Conservation (phyloP, 306 rosid genomes). For the Phaseolus lunatus region DNA sequence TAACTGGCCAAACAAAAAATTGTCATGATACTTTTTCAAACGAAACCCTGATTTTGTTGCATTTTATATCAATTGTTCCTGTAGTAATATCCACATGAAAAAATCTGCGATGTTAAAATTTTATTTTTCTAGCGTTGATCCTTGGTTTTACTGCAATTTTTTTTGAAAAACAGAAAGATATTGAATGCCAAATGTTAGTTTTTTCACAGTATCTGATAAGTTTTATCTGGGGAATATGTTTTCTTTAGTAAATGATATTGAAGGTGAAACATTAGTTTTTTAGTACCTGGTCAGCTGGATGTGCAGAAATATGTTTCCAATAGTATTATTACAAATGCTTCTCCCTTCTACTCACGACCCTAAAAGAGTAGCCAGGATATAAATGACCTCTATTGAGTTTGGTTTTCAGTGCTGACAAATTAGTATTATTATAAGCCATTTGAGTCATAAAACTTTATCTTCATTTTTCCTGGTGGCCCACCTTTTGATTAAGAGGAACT, state of each 20-base stretch:
- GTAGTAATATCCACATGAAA: neutral
- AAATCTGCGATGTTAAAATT: conserved; percentile 1
- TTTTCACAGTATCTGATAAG: neutral
- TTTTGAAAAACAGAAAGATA: neutral
- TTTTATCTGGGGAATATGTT: neutral
- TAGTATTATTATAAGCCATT: neutral
- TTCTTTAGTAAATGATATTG: neutral
- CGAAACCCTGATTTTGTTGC: neutral
- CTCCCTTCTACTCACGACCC: neutral
- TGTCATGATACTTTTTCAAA: neutral
- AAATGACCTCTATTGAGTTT: neutral
- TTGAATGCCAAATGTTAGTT: neutral
- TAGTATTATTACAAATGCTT: neutral
- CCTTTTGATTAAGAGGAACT: neutral
- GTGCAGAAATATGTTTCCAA: neutral
- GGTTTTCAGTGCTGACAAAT: neutral
- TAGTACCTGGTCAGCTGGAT: neutral
- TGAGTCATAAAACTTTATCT: neutral
- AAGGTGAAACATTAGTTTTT: neutral
- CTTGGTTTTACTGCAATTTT: neutral
- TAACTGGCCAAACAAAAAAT: neutral
- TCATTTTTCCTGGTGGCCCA: neutral
- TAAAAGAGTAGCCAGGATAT: neutral
- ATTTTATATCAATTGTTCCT: conserved; percentile 1
- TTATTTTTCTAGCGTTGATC: neutral